Evolutionary conservation across 208 protist species (phyloP), one percentile per base, ranked within the genome.

Genomic region (Wallacemonas sp.): DNA sequence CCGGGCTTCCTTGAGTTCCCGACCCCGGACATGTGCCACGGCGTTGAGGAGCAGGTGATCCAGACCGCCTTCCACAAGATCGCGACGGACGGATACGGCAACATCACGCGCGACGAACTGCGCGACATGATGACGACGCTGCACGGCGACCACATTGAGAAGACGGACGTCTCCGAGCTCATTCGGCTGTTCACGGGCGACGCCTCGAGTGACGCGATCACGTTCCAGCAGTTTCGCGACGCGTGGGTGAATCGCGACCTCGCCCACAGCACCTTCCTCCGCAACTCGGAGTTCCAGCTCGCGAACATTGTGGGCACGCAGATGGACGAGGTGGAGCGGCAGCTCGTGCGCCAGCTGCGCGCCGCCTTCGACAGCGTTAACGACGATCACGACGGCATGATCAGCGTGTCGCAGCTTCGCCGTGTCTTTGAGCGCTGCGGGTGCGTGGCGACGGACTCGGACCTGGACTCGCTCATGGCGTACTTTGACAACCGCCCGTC

Each of bases 341-440:
- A 85, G 61, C 69, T 92, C 16, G 84, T 96, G 38, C 87, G 87
- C 9, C 85, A 92, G 70, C 76, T 96, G 60, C 81, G 91, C 16
- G 61, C 41, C 12, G 91, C 91, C 11, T 96, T 96, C 73, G 81
- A 96, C 69, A 82, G 70, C 61, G 82, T 96, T n/a, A 88, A 96
- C 63, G 77, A 83, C n/a, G 67, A 79, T 11, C 88, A 93, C 72
- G 80, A 78, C 38, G 91, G 91, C 19, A 75, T 88, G 21, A 96
- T 96, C 48, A 72, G 77, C 38, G 66, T 85, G 14, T 49, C 80
- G 27, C 75, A 92, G 60, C 76, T 90, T 60, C 75, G 76, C 29
- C 61, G 65, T 41, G 70, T 93, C 36, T 93, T 96, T 77, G 74
- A 91, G 54, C 74, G 78, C 24, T 83, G 70, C 41, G 56, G 86